phyloP scores from a whole-genome alignment of 2,329 filamentous ascomycete genomes.

The Mariannaea sp. region DNA sequence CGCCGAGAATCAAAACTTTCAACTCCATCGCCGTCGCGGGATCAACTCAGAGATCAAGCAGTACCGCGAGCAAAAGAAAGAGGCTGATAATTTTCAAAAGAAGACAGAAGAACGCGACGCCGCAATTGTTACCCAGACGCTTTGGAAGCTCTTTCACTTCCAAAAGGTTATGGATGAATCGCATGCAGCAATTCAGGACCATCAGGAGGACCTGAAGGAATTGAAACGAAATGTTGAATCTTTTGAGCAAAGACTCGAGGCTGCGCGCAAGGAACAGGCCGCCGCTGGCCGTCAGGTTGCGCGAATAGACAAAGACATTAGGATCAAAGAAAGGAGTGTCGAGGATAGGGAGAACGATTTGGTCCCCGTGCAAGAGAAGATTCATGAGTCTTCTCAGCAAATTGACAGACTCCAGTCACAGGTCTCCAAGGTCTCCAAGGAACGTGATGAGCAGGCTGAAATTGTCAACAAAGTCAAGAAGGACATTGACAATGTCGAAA shows the following conservation, averaged over 20 bases:
- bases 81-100: slow-evolving; percentile 89
- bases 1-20: slow-evolving; percentile 84
- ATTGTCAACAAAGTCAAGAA: slow-evolving; percentile 77
- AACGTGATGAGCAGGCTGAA: slow-evolving; percentile 72
- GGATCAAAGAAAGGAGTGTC: slow-evolving; percentile 81
- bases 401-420: slow-evolving; percentile 70
- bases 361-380: slow-evolving; percentile 90
- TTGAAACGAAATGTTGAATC: slow-evolving; percentile 85
- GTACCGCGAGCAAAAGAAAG: slow-evolving; percentile 94
- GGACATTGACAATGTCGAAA: slow-evolving; percentile 82
- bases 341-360: slow-evolving; percentile 85
- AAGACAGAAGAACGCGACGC: slow-evolving; percentile 91
- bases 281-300: slow-evolving; percentile 75
- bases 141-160: slow-evolving; percentile 97
- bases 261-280: slow-evolving; percentile 81
- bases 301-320: slow-evolving; percentile 85
- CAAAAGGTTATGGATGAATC: slow-evolving; percentile 93
- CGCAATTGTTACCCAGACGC: slow-evolving; percentile 87
- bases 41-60: slow-evolving; percentile 99
- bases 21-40: slow-evolving; percentile 84
- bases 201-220: slow-evolving; percentile 94
- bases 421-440: slow-evolving; percentile 72
- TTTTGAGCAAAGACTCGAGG: slow-evolving; percentile 79
- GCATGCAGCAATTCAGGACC: slow-evolving; percentile 84
- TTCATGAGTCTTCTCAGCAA: slow-evolving; percentile 75